A percentile compares a stretch with the other conserved stretches of the same genome.
Conservation (phyloP, 2,329 filamentous ascomycete species). For the Cladosporium sp. region DNA sequence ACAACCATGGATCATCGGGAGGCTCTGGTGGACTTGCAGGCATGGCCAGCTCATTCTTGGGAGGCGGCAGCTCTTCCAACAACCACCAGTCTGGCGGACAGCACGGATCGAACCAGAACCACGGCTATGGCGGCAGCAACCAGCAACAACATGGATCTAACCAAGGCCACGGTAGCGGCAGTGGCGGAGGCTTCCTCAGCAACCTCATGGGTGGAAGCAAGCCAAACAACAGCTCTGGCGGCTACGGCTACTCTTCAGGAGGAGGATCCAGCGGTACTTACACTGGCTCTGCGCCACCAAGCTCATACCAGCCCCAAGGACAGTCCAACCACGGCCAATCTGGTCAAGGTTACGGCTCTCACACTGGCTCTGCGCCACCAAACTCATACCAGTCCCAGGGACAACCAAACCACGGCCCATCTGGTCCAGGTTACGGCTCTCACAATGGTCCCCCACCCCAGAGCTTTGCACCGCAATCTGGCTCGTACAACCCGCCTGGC, state of each 20-base stretch:
- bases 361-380: constrained; percentile 11
- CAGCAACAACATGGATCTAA: constrained; percentile 18
- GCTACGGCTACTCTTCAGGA: constrained; percentile 39
- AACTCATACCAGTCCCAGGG: not conserved
- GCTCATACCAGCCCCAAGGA: constrained; percentile 33
- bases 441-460: constrained; percentile 13
- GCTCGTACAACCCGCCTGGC: constrained; percentile 17
- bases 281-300: constrained; percentile 38
- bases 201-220: constrained; percentile 27
- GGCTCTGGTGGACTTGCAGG: constrained; percentile 23
- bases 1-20: constrained; percentile 9
- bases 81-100: constrained; percentile 4
- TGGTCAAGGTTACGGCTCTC: constrained; percentile 20
- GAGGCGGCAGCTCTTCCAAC: constrained; percentile 31
- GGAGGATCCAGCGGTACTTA: constrained; percentile 37
- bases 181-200: constrained; percentile 21
- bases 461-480: constrained; percentile 18
- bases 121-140: constrained; percentile 22
- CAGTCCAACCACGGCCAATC: constrained; percentile 1
- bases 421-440: constrained; percentile 20
- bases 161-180: constrained; percentile 19
- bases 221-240: not conserved
- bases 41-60: constrained; percentile 25
- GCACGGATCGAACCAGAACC: constrained; percentile 18
- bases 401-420: constrained; percentile 12